Evolutionary conservation across 176 grass and related monocot species (phyloP).

Genomic region (Ensete ventricosum): DNA sequence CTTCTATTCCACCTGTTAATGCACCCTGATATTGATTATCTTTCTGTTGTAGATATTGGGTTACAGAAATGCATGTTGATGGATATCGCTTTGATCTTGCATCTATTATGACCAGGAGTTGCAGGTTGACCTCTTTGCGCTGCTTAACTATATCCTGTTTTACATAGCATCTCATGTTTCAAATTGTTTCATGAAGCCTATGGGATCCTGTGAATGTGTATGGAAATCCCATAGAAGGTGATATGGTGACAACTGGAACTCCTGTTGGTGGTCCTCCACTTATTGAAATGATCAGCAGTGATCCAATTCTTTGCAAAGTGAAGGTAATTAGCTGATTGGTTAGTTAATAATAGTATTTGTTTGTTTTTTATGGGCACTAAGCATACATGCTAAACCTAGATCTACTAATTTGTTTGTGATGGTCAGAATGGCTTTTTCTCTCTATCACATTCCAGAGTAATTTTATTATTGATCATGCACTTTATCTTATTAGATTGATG

Average conservation of each 20-base stretch:
- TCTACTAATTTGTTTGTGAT: slow-evolving; percentile 7
- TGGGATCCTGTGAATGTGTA: slow-evolving; percentile 94
- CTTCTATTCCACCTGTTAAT: neutral
- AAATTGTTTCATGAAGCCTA: slow-evolving; percentile 36
- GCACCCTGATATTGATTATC: slow-evolving; percentile 4
- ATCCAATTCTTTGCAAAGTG: slow-evolving; percentile 73
- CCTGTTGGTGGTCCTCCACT: slow-evolving; percentile 62
- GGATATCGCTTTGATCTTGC: slow-evolving; percentile 96
- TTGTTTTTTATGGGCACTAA: neutral
- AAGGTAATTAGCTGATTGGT: slow-evolving; percentile 43
- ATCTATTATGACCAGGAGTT: slow-evolving; percentile 94
- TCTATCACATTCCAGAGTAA: neutral
- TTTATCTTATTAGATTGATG: slow-evolving; percentile 11
- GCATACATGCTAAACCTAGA: neutral
- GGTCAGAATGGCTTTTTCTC: slow-evolving; percentile 10
- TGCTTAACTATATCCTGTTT: neutral
- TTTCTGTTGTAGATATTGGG: slow-evolving; percentile 70
- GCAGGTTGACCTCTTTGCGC: slow-evolving; percentile 34
- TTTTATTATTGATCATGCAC: too few relatives aligned
- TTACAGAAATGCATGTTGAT: slow-evolving; percentile 97
- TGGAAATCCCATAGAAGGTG: slow-evolving; percentile 53
- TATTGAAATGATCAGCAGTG: slow-evolving; percentile 96
- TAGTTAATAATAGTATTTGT: neutral
- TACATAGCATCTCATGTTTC: slow-evolving; percentile 13
- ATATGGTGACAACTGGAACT: slow-evolving; percentile 63